These are phyloP conservation scores for Phlegmacium glaucopus DNA, from an alignment of 768 basidiomycete genomes.

Conservation along the genomic window DNA sequence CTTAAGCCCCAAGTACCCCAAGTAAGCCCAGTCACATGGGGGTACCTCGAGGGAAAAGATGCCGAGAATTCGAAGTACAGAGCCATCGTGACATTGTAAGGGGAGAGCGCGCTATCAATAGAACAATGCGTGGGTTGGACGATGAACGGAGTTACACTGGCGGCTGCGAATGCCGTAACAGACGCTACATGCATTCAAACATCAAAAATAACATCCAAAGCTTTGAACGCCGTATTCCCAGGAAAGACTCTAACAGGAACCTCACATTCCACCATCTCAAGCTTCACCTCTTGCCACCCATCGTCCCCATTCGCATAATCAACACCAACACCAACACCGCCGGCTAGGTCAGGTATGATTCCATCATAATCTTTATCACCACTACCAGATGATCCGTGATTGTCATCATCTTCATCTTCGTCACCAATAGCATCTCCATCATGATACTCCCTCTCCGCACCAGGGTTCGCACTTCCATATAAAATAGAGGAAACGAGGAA, in stretches of 20 bases:
- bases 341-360: constrained; percentile 40
- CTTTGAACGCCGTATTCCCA: constrained; percentile 84
- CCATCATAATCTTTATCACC: constrained; percentile 47
- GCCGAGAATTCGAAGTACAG: too few relatives aligned
- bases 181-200: too few relatives aligned
- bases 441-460: constrained; percentile 49
- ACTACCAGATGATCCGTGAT: constrained; percentile 24
- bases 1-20: too few relatives aligned
- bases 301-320: constrained; percentile 49
- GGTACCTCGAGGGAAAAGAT: too few relatives aligned
- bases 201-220: constrained; percentile 75
- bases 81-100: too few relatives aligned
- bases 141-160: too few relatives aligned
- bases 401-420: constrained; percentile 25
- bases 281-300: constrained; percentile 62
- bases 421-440: constrained; percentile 51
- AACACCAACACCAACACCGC: constrained; percentile 51
- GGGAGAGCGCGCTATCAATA: too few relatives aligned
- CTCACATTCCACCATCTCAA: constrained; percentile 93
- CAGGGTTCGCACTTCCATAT: constrained; percentile 21
- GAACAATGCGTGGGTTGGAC: too few relatives aligned
- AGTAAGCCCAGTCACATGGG: too few relatives aligned
- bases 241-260: constrained; percentile 88
- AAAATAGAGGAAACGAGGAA: constrained; percentile 35
- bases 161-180: too few relatives aligned